Percentiles rank a stretch among this genome's conserved stretches.
Conservation (phyloP, 176 grass and related monocot species). For the Eragrostis nindensis region DNA sequence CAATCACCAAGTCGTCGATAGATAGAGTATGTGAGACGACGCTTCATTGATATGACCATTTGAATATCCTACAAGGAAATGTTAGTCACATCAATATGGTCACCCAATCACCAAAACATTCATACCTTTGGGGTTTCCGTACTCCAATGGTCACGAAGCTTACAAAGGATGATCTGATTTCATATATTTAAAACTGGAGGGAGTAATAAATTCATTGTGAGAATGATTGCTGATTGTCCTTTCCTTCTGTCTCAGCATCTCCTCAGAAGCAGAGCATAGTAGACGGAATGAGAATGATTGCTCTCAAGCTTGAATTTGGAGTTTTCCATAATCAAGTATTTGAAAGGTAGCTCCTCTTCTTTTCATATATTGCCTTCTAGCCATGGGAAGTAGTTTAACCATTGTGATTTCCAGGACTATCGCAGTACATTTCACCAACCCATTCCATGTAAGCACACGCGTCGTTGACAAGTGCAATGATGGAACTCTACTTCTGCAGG, state of each 20-base stretch:
- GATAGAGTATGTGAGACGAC: too few relatives aligned
- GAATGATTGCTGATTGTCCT: conserved; percentile 10
- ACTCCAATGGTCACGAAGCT: too few relatives aligned
- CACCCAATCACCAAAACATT: too few relatives aligned
- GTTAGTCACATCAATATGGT: too few relatives aligned
- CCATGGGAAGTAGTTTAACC: conserved; percentile 18
- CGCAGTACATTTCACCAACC: conserved; percentile 94
- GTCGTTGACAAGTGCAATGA: conserved; percentile 85
- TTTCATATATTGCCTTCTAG: conserved; percentile 17
- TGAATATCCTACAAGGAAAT: too few relatives aligned
- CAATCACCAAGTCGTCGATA: too few relatives aligned
- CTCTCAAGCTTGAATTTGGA: conserved; percentile 99
- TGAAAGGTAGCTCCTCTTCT: conserved; percentile 68
- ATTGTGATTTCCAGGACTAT: conserved; percentile 80
- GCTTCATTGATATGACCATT: too few relatives aligned
- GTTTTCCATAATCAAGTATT: conserved; percentile 96
- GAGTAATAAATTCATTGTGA: conserved; percentile 24
- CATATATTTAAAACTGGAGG: not conserved
- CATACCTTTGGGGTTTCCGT: too few relatives aligned
- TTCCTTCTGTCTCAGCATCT: conserved; percentile 55
- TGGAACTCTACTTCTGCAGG: conserved; percentile 95
- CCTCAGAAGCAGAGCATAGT: conserved; percentile 86
- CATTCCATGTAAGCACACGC: conserved; percentile 84
- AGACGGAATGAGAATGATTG: conserved; percentile 99
- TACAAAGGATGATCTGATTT: not conserved